Evolutionary conservation across 106 monocot genomes (phyloP).

Genomic region (Dioscorea zingiberensis): DNA sequence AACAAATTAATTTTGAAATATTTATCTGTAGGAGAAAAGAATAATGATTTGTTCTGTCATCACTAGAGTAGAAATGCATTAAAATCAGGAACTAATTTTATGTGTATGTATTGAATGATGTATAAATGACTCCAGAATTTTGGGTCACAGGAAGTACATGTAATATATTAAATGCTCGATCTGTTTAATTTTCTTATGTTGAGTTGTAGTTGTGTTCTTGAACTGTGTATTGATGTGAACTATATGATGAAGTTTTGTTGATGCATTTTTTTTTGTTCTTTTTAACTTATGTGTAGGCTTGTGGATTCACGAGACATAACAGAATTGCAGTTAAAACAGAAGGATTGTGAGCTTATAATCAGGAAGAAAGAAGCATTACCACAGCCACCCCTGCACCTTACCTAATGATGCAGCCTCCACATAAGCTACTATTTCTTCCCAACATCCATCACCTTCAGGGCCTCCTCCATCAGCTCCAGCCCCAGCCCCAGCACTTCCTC

Average conservation of each 20-base stretch:
- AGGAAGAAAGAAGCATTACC: conserved; percentile 69
- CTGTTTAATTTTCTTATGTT: not conserved
- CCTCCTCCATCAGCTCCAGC: conserved; percentile 24
- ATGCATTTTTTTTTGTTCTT: not conserved
- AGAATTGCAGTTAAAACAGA: conserved; percentile 59
- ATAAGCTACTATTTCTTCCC: conserved; percentile 26
- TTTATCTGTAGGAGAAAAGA: not conserved
- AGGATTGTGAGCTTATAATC: conserved; percentile 58
- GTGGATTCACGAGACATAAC: conserved; percentile 74
- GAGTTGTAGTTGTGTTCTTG: not conserved
- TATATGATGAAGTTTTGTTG: not conserved
- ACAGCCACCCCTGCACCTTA: conserved; percentile 37
- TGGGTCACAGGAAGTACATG: too few relatives aligned
- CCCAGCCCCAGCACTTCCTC: conserved; percentile 24
- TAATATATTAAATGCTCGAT: too few relatives aligned
- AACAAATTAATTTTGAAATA: too few relatives aligned
- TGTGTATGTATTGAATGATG: not conserved
- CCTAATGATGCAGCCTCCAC: conserved; percentile 40
- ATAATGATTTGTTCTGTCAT: not conserved
- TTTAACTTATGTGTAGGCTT: conserved; percentile 35
- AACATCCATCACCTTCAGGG: conserved; percentile 2
- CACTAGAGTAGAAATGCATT: not conserved
- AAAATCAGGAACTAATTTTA: not conserved
- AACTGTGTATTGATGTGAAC: not conserved
- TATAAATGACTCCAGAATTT: too few relatives aligned